Evolutionary conservation across 106 monocot species (phyloP).

Genomic region (Dactylorhiza incarnata): DNA sequence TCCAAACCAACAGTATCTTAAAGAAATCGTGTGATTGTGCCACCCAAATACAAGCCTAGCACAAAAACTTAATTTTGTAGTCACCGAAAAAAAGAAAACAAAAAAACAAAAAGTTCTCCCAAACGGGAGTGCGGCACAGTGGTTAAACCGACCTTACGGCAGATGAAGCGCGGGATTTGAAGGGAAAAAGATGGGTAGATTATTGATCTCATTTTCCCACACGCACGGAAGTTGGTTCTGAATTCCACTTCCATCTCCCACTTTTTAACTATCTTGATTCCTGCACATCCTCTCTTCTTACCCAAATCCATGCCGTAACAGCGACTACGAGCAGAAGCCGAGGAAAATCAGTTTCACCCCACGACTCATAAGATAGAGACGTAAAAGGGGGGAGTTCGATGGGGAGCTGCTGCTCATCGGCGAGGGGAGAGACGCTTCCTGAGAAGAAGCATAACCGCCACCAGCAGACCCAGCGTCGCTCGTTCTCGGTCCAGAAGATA

Average conservation of each 20-base stretch:
- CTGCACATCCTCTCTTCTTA: not conserved
- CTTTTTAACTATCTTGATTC: not conserved
- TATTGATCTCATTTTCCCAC: slow-evolving; percentile 4
- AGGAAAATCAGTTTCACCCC: not conserved
- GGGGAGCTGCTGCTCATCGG: slow-evolving; percentile 72
- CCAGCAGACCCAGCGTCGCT: slow-evolving; percentile 18
- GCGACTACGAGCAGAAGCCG: not conserved
- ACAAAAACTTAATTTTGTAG: no score
- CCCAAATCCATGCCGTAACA: not conserved
- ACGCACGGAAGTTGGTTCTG: not conserved
- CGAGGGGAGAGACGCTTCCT: slow-evolving; percentile 11
- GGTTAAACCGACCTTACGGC: no score
- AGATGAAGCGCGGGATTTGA: not conserved
- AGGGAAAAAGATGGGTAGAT: not conserved
- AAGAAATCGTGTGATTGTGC: no score
- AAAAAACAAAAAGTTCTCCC: not conserved
- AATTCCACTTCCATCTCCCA: not conserved
- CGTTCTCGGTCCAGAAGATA: slow-evolving; percentile 17
- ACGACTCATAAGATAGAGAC: not conserved
- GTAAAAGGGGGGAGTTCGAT: slow-evolving; percentile 15
- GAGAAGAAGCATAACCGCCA: slow-evolving; percentile 25
- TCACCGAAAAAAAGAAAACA: not conserved
- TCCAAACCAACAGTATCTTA: no score
- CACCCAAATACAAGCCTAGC: no score
- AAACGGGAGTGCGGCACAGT: not conserved